Evolutionary conservation across 306 rosid genomes (phyloP), one percentile per base, ranked within the genome.

Genomic region (Carpinus fangiana): DNA sequence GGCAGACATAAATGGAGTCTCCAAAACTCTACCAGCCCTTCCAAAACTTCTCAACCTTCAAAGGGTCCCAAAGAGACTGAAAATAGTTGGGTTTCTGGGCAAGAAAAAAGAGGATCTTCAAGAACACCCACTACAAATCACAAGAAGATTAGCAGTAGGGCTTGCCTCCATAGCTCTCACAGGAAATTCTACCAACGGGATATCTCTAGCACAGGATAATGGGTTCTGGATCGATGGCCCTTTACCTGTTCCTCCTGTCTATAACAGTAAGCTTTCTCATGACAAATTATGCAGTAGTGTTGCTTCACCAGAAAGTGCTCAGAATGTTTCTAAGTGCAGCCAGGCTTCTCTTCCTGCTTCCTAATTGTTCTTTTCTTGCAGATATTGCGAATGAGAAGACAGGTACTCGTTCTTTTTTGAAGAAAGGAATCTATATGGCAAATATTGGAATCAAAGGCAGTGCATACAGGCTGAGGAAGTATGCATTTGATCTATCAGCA

Each of bases 351-450:
- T 66, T 5, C 50, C 8, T 18, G 71, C 8, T 38, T 41, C 72
- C 47, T 18, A 9, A 67, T n/a, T 23, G 14, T 78, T 51, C 52
- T 47, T 75, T 74, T 80, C 56, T 74, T 28, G 48, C 83, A 95
- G 98, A 90, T 31, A 89, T 95, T 61, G 90, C 89, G 14, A 91
- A 93, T 57, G 96, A 91, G 88, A 88, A 88, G 76, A 95, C 93
- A 6, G 94, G 94, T 17, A 93, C 96, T 14, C 93, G 97, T 8
- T 91, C 98, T 5, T 92, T 92, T 77, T 79, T 95, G 64, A 91
- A 88, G 80, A 95, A 77, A 57, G 90, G 91, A 52, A 13, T 95
- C 0, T 91, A 74, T 77, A 93, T 95, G 76, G 98, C 98, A 2
- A 68, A 93, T 13, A 89, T 95, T 73, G 96, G 96, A 48, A 81